A percentile compares a stretch with the other conserved stretches of the same genome.
Conservation (phyloP, 1,284 basidiomycete species). For the Sporisorium graminicola region DNA sequence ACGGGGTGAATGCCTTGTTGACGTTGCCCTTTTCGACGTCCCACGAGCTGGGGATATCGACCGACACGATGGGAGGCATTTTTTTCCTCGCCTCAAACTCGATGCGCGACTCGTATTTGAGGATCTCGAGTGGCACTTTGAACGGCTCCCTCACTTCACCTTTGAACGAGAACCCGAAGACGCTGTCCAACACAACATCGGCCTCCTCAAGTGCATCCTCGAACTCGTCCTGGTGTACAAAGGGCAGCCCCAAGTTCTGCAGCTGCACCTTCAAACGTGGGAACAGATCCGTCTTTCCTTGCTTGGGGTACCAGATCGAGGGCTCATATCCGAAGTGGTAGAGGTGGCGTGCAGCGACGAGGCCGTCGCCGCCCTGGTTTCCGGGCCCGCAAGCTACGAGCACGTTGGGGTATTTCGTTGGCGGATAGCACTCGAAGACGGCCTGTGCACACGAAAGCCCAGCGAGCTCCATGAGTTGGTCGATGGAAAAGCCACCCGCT, state of each 20-base stretch:
- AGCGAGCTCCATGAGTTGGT: slow-evolving; percentile 96
- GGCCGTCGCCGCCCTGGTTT: slow-evolving; percentile 86
- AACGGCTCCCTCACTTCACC: slow-evolving; percentile 84
- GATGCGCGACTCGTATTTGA: slow-evolving; percentile 71
- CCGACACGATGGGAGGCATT: slow-evolving; percentile 70
- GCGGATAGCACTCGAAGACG: slow-evolving; percentile 81
- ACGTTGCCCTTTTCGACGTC: slow-evolving; percentile 81
- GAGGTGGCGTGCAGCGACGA: slow-evolving; percentile 94
- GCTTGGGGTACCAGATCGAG: slow-evolving; percentile 65
- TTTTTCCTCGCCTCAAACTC: slow-evolving; percentile 57
- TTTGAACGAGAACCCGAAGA: slow-evolving; percentile 97
- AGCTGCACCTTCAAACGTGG: slow-evolving; percentile 85
- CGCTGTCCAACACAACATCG: slow-evolving; percentile 91
- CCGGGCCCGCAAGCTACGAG: slow-evolving; percentile 96
- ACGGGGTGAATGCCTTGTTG: slow-evolving; percentile 76
- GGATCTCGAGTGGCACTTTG: slow-evolving; percentile 78
- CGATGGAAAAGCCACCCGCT: slow-evolving; percentile 59
- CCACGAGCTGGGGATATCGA: slow-evolving; percentile 98
- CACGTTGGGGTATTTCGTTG: slow-evolving; percentile 78
- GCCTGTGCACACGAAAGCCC: slow-evolving; percentile 94
- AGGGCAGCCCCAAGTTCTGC: slow-evolving; percentile 83
- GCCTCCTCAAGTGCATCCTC: slow-evolving; percentile 73
- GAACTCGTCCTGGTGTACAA: slow-evolving; percentile 72
- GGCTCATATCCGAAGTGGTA: slow-evolving; percentile 66
- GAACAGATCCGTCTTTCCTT: slow-evolving; percentile 63